Conservation (phyloP, 768 basidiomycete genomes). For the Gloeophyllum trabeum region DNA sequence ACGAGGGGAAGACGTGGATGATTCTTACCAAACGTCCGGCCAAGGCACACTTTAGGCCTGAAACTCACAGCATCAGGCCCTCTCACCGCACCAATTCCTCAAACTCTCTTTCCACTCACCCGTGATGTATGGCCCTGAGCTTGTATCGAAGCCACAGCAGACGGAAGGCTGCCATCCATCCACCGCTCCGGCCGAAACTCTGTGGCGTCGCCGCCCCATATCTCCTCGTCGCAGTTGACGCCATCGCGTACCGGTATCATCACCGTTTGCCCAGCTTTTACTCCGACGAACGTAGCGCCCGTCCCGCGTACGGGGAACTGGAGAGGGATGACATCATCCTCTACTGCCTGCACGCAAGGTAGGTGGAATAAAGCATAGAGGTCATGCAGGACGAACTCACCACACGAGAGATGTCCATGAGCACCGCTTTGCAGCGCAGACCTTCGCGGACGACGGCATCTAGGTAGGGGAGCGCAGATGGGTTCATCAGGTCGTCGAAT, state of each 20-base stretch:
- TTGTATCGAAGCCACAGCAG: not conserved
- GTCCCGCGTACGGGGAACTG: conserved; percentile 4
- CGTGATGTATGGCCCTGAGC: conserved; percentile 7
- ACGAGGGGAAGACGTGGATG: too few relatives aligned
- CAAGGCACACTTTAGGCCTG: conserved; percentile 8
- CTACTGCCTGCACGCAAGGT: conserved; percentile 2
- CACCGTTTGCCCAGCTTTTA: conserved; percentile 7
- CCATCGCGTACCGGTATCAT: conserved; percentile 9
- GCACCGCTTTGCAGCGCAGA: conserved; percentile 7
- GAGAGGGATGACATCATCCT: conserved; percentile 10
- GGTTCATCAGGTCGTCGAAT: conserved; percentile 6
- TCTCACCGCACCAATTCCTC: not conserved
- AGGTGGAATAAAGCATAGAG: not conserved
- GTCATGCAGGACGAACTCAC: conserved; percentile 1
- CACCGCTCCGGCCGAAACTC: conserved; percentile 12
- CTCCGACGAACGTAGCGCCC: not conserved
- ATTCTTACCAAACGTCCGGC: conserved; percentile 6
- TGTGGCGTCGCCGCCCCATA: conserved; percentile 8
- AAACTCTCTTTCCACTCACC: not conserved
- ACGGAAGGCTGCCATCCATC: conserved; percentile 1
- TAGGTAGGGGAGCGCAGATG: conserved; percentile 9
- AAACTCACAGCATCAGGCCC: not conserved
- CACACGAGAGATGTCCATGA: conserved; percentile 6
- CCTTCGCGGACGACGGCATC: conserved; percentile 11
- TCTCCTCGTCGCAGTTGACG: conserved; percentile 6